phyloP scores from a whole-genome alignment of 1,284 basidiomycete species.

The Apiotrichum gamsii region DNA sequence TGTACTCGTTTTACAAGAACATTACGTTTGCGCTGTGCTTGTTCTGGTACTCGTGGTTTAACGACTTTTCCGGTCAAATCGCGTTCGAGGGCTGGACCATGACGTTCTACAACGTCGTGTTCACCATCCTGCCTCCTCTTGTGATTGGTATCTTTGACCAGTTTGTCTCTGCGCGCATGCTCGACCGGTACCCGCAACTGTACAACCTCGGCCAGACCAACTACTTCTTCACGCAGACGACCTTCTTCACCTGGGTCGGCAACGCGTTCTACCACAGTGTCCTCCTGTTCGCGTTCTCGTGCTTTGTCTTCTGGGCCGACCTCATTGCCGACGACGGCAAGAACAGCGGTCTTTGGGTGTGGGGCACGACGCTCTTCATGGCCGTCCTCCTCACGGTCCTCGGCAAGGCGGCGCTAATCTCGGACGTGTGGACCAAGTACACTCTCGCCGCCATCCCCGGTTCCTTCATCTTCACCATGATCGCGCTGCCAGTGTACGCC shows the following conservation, averaged over 20 bases:
- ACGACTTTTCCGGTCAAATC: slow-evolving; percentile 97
- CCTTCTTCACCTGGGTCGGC: slow-evolving; percentile 92
- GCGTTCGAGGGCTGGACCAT: slow-evolving; percentile 98
- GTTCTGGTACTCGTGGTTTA: slow-evolving; percentile 98
- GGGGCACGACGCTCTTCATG: slow-evolving; percentile 93
- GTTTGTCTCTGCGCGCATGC: slow-evolving; percentile 90
- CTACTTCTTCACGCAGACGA: slow-evolving; percentile 80
- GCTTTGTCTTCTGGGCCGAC: slow-evolving; percentile 87
- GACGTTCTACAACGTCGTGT: slow-evolving; percentile 86
- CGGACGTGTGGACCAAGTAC: slow-evolving; percentile 99
- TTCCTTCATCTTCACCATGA: slow-evolving; percentile 90
- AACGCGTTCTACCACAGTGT: slow-evolving; percentile 93
- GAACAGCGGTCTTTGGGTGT: slow-evolving; percentile 92
- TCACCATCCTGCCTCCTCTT: slow-evolving; percentile 89
- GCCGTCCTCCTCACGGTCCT: slow-evolving; percentile 89
- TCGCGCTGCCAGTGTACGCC: slow-evolving; percentile 86
- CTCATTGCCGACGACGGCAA: slow-evolving; percentile 71
- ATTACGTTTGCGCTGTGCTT: slow-evolving; percentile 96
- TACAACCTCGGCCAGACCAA: slow-evolving; percentile 90
- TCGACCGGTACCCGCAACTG: slow-evolving; percentile 95
- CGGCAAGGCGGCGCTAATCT: slow-evolving; percentile 94
- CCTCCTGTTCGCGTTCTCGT: slow-evolving; percentile 77
- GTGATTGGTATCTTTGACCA: slow-evolving; percentile 98
- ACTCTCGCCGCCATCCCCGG: slow-evolving; percentile 95
- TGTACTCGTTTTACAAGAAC: slow-evolving; percentile 96